A percentile compares a stretch with the other conserved stretches of the same genome.
Conservation (phyloP, 352 stramenopile species). For the Globisporangium paroecandrum region DNA sequence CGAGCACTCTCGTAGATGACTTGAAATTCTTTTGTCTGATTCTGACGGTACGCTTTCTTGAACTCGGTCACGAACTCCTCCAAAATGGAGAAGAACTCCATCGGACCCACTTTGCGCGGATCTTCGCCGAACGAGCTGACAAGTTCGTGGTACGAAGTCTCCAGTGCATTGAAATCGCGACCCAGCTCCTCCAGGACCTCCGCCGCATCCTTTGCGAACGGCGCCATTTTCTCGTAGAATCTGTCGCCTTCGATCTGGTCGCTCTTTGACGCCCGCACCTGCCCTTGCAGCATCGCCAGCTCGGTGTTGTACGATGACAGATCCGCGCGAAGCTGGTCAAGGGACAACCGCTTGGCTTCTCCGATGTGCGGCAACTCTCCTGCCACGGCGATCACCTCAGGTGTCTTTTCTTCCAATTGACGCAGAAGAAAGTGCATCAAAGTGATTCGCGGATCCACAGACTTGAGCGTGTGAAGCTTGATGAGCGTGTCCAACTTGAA, state of each 20-base stretch:
- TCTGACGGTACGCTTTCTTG: conserved; percentile 86
- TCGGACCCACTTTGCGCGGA: conserved; percentile 71
- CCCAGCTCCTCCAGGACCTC: conserved; percentile 80
- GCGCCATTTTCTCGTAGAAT: conserved; percentile 81
- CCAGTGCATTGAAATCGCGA: conserved; percentile 66
- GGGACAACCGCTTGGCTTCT: conserved; percentile 73
- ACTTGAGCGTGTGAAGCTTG: conserved; percentile 88
- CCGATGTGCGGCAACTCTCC: conserved; percentile 76
- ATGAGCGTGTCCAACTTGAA: conserved; percentile 90
- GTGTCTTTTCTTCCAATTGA: conserved; percentile 73
- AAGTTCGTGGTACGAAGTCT: conserved; percentile 75
- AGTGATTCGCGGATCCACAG: conserved; percentile 70
- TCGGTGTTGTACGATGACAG: conserved; percentile 81
- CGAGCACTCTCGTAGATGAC: conserved; percentile 67
- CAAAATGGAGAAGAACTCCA: conserved; percentile 81
- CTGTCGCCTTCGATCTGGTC: conserved; percentile 68
- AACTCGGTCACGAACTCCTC: conserved; percentile 85
- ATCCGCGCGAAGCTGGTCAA: conserved; percentile 81
- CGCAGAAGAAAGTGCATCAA: conserved; percentile 81
- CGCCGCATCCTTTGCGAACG: conserved; percentile 75
- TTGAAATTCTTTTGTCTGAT: conserved; percentile 85
- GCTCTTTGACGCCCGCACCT: conserved; percentile 76
- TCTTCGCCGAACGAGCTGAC: conserved; percentile 84
- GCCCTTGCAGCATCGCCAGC: conserved; percentile 77
- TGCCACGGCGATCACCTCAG: conserved; percentile 74